phyloP scores from a whole-genome alignment of 148 eudicot species.

The Vaccinium corymbosum region DNA sequence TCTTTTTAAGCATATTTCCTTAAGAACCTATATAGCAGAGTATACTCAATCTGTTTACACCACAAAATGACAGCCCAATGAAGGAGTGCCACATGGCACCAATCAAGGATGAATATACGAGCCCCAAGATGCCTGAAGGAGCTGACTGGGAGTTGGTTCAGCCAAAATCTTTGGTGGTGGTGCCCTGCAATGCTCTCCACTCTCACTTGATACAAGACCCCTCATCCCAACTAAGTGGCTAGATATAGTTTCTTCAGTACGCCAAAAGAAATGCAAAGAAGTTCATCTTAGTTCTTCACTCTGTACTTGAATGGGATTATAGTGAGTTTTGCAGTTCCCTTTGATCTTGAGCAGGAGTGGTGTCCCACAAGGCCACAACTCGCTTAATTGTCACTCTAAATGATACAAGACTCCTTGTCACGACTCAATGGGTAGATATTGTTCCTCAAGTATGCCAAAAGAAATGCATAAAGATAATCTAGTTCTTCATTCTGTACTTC shows the following conservation, averaged over 20 bases:
- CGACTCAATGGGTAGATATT: background rate
- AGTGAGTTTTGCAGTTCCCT: background rate
- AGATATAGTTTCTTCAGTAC: background rate
- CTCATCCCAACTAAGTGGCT: background rate
- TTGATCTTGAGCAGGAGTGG: background rate
- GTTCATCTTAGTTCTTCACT: background rate
- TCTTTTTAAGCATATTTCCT: background rate
- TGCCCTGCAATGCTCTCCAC: background rate
- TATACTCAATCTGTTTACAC: background rate
- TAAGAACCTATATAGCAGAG: background rate
- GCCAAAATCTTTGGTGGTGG: background rate
- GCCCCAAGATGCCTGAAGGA: background rate
- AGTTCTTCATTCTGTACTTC: background rate
- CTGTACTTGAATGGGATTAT: background rate
- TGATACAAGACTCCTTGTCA: background rate
- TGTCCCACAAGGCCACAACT: background rate
- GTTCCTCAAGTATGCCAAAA: too few relatives aligned
- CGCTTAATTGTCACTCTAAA: background rate
- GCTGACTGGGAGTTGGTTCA: background rate
- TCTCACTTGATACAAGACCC: background rate
- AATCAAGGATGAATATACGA: background rate
- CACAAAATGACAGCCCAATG: background rate
- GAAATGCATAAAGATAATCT: background rate
- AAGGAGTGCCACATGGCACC: background rate
- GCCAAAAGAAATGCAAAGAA: background rate